These are phyloP conservation scores for Notholithocarpus densiflorus DNA, from an alignment of 306 rosid genomes.

Conservation along the genomic window DNA sequence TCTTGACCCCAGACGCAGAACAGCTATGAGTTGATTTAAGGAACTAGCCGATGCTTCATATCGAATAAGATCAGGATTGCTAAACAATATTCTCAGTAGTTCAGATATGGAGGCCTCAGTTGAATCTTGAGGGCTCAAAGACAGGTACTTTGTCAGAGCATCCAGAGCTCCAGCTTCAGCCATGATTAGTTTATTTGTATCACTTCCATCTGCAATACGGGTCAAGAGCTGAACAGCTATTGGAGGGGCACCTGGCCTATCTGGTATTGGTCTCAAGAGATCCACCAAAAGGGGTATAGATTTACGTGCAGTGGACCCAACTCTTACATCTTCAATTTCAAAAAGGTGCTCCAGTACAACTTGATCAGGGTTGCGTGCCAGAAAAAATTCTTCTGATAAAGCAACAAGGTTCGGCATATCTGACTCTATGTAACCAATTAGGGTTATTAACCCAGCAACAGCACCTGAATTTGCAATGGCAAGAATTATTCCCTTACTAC, in stretches of 20 bases:
- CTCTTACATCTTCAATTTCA: slow-evolving; percentile 79
- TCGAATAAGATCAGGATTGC: slow-evolving; percentile 76
- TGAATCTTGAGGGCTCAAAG: slow-evolving; percentile 96
- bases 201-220: slow-evolving; percentile 84
- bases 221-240: slow-evolving; percentile 83
- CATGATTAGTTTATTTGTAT: slow-evolving; percentile 72
- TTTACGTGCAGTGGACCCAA: slow-evolving; percentile 81
- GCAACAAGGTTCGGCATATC: slow-evolving; percentile 67
- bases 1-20: slow-evolving; percentile 95
- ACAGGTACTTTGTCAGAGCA: slow-evolving; percentile 89
- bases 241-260: slow-evolving; percentile 92
- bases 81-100: slow-evolving; percentile 72
- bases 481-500: slow-evolving; percentile 70
- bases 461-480: slow-evolving; percentile 95
- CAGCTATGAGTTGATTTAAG: slow-evolving; percentile 87
- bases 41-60: slow-evolving; percentile 83
- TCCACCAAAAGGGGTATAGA: slow-evolving; percentile 93
- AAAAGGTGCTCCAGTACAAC: slow-evolving; percentile 80
- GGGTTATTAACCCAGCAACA: slow-evolving; percentile 71
- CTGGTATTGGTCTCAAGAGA: slow-evolving; percentile 92
- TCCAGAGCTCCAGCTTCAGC: slow-evolving; percentile 97
- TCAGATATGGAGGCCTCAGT: slow-evolving; percentile 85
- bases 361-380: slow-evolving; percentile 81
- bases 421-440: slow-evolving; percentile 73
- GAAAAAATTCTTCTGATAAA: slow-evolving; percentile 77